Evolutionary conservation across 768 basidiomycete species (phyloP), one percentile per base, ranked within the genome.

Genomic region (Lactarius sp.): DNA sequence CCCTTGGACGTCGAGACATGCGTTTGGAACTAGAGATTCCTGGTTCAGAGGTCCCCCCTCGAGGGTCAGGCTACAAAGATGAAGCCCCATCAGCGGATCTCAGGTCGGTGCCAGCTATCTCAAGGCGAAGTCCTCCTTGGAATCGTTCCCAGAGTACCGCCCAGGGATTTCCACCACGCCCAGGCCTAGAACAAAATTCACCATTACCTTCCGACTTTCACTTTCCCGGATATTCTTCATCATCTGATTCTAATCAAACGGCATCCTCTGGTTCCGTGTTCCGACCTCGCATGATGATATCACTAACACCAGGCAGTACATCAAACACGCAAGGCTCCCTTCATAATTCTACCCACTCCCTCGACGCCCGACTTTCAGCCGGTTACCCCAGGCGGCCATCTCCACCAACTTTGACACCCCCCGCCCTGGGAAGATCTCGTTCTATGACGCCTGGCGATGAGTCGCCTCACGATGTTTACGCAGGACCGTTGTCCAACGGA

Each of bases 271-370:
- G 50, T 41, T 12, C 66, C 9, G 58, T 13, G 20, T 31, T 34
- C 39, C 41, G 63, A 18, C 27, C 55, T 52, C 58, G 41, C 12
- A 12, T 47, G 65, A 58, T 55, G 22, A 47, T 52, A 0, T 67
- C 66, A 14, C 66, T 64, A 39, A 61, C 66, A 18, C 55, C 44
- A 13, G 52, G 33, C 51, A 53, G 51, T 57, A 46, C 54, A 9
- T 56, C 58, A 8, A 51, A 36, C 7, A 27, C 60, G 1, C 47
- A 51, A 47, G 14, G 31, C 50, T 65, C 55, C 14, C 55, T 61
- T 22, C 84, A 83, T 71, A 83, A 78, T 63, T 77, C 82, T 46
- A 81, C 83, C n/a, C 77, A 77, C 70, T 86, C 85, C 2, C 73
- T 85, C 22, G 84, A 85, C 69, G 76, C 71, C 0, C 69, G 74